Conservation (phyloP, 2,329 filamentous ascomycete species). For the Talaromyces sp. region DNA sequence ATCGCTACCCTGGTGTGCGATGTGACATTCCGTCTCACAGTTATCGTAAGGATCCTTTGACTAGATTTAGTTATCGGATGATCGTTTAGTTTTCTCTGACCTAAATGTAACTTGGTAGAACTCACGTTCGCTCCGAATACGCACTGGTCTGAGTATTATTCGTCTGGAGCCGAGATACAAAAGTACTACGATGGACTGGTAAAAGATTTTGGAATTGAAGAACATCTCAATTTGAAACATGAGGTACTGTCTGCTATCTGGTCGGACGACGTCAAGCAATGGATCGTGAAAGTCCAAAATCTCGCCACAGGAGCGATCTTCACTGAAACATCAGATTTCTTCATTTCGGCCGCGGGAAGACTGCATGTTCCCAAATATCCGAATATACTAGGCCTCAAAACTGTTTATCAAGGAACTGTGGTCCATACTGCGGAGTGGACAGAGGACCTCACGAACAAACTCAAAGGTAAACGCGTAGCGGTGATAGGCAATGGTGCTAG, state of each 20-base stretch:
- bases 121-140: slow-evolving; percentile 10
- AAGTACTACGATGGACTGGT: slow-evolving; percentile 8
- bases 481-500: slow-evolving; percentile 14
- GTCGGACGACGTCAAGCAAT: slow-evolving; percentile 1
- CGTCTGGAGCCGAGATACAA: slow-evolving; percentile 5
- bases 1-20: slow-evolving; percentile 19
- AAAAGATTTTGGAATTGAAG: background rate
- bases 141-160: slow-evolving; percentile 14
- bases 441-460: slow-evolving; percentile 1
- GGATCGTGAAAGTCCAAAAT: slow-evolving; percentile 9
- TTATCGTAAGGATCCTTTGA: slow-evolving; percentile 6
- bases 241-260: slow-evolving; percentile 8
- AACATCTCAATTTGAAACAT: slow-evolving; percentile 4
- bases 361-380: slow-evolving; percentile 10
- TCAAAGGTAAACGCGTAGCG: slow-evolving; percentile 9
- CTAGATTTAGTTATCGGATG: background rate
- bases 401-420: slow-evolving; percentile 3
- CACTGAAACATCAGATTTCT: slow-evolving; percentile 11
- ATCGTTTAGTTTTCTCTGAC: background rate
- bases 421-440: slow-evolving; percentile 12
- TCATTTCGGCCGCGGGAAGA: slow-evolving; percentile 5
- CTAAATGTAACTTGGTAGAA: slow-evolving; percentile 3
- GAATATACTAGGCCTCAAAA: slow-evolving; percentile 5
- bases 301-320: background rate
- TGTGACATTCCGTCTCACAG: slow-evolving; percentile 13